A percentile compares a stretch with the other conserved stretches of the same genome.
Conservation (phyloP, 257 asterid genomes). For the Sherardia arvensis region DNA sequence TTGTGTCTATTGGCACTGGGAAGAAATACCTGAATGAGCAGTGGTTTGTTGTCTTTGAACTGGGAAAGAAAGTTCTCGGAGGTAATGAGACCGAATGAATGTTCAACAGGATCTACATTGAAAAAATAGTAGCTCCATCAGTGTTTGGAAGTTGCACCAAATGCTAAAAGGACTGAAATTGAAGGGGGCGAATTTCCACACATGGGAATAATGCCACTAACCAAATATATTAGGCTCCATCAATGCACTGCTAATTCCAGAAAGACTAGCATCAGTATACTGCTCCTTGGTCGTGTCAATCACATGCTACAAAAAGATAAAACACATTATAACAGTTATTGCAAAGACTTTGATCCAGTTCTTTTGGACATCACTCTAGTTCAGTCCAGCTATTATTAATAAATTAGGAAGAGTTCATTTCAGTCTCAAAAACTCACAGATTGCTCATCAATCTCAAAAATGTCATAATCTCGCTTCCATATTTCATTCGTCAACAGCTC, state of each 20-base stretch:
- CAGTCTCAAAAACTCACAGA: slow-evolving; percentile 34
- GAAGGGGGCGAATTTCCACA: not conserved
- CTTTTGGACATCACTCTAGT: not conserved
- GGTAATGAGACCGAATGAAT: slow-evolving; percentile 36
- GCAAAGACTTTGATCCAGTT: not conserved
- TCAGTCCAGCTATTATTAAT: not conserved
- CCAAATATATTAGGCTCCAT: slow-evolving; percentile 53
- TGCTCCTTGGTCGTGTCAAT: slow-evolving; percentile 48
- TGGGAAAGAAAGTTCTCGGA: slow-evolving; percentile 47
- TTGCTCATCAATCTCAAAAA: slow-evolving; percentile 67
- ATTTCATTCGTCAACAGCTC: slow-evolving; percentile 72
- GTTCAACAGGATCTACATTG: slow-evolving; percentile 40
- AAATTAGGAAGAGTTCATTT: too few species aligned
- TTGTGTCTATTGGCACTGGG: not conserved
- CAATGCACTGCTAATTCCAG: slow-evolving; percentile 56
- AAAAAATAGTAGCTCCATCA: slow-evolving; percentile 19
- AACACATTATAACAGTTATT: not conserved
- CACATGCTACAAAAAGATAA: slow-evolving; percentile 40
- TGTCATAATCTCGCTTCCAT: slow-evolving; percentile 94
- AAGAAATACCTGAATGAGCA: slow-evolving; percentile 65
- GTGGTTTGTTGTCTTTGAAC: slow-evolving; percentile 57
- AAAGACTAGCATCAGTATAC: slow-evolving; percentile 34
- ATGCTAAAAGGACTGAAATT: not conserved
- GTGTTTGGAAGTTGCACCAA: not conserved
- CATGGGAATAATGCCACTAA: slow-evolving; percentile 28